These are phyloP conservation scores for Picocystis salinarum DNA, from an alignment of 139 green algal genomes.

Conservation along the genomic window DNA sequence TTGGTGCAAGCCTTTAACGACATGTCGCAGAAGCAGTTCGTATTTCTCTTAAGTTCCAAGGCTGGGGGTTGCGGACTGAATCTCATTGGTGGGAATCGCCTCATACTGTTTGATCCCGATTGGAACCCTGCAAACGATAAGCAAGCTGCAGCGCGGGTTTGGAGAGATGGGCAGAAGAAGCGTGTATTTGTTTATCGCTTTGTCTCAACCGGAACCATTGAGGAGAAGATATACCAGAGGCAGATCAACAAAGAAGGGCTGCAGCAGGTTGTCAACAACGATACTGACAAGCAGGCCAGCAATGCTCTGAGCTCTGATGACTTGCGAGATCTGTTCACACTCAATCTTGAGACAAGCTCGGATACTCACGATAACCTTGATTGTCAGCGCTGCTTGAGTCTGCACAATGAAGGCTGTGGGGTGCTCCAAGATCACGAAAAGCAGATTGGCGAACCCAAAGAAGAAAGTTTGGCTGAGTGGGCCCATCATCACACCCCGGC, in stretches of 20 bases:
- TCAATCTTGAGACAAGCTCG: slow-evolving; percentile 37
- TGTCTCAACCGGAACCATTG: slow-evolving; percentile 80
- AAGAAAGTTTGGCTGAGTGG: slow-evolving; percentile 83
- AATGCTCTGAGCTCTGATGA: slow-evolving; percentile 68
- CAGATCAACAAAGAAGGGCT: slow-evolving; percentile 67
- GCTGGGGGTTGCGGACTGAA: slow-evolving; percentile 91
- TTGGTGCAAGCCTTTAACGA: slow-evolving; percentile 72
- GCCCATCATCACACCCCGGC: slow-evolving; percentile 51
- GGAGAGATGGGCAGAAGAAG: slow-evolving; percentile 93
- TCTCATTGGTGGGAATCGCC: slow-evolving; percentile 80
- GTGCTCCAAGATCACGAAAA: background rate
- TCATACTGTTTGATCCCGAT: slow-evolving; percentile 79
- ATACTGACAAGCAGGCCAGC: slow-evolving; percentile 12
- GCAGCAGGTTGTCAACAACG: slow-evolving; percentile 27
- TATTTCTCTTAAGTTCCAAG: slow-evolving; percentile 90
- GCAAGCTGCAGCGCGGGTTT: slow-evolving; percentile 60
- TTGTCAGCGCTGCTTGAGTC: slow-evolving; percentile 16
- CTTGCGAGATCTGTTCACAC: slow-evolving; percentile 78
- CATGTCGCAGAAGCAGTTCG: slow-evolving; percentile 58
- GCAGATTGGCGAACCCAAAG: slow-evolving; percentile 59
- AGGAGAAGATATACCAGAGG: slow-evolving; percentile 97
- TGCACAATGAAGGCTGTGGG: background rate
- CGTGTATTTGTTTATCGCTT: slow-evolving; percentile 93
- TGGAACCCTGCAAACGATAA: slow-evolving; percentile 88
- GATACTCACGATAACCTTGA: slow-evolving; percentile 59